Conservation (phyloP, 2,329 filamentous ascomycete species). For the Cladorrhinum sp. region DNA sequence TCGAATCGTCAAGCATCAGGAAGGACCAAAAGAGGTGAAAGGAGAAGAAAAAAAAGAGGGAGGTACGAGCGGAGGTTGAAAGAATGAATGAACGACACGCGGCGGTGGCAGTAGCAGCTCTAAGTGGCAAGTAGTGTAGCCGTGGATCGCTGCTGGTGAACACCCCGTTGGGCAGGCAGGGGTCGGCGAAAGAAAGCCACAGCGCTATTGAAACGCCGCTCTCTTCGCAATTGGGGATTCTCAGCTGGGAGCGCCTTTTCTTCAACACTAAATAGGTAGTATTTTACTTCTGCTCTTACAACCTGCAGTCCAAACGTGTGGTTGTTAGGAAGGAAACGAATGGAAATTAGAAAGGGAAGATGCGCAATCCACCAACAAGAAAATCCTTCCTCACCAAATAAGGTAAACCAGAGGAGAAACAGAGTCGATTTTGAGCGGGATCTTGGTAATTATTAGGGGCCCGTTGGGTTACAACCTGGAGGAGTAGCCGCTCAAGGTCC, state of each 20-base stretch:
- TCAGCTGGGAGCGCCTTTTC: background rate
- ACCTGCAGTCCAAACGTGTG: background rate
- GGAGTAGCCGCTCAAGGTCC: background rate
- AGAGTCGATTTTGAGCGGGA: background rate
- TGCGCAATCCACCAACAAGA: background rate
- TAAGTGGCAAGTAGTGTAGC: constrained; percentile 1
- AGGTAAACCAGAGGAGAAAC: background rate
- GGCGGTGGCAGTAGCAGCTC: constrained; percentile 3
- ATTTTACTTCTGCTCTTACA: background rate
- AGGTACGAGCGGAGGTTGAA: constrained; percentile 2
- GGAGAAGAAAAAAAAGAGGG: constrained; percentile 1
- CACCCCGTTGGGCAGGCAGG: background rate
- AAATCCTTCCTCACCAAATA: background rate
- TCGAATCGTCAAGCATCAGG: constrained; percentile 30
- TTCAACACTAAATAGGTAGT: too few species aligned
- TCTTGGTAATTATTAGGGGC: background rate
- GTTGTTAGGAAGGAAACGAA: background rate
- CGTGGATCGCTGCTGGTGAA: background rate
- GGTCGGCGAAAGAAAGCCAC: constrained; percentile 5
- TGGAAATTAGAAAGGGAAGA: background rate
- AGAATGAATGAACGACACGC: background rate
- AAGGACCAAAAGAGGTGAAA: constrained; percentile 9
- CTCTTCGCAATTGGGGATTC: background rate
- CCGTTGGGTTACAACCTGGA: background rate
- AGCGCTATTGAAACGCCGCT: constrained; percentile 3